A percentile compares a stretch with the other conserved stretches of the same genome.
Evolutionary conservation across 2,329 filamentous ascomycete species (phyloP).

Genomic region (Pezicula radicicola): DNA sequence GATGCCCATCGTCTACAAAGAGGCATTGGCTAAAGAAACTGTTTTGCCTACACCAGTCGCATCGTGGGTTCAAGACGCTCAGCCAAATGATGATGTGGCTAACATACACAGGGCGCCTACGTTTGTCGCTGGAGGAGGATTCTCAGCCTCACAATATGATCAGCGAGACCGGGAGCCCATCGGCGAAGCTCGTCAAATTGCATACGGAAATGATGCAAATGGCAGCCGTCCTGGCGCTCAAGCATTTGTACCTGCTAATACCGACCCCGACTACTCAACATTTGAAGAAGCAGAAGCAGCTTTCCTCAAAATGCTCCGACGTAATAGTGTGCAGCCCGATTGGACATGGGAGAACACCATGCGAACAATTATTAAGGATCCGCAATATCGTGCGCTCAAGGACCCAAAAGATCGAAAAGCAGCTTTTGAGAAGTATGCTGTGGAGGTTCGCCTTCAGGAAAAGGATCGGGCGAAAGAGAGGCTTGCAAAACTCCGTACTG

Average conservation of each 20-base stretch:
- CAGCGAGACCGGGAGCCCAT: constrained; percentile 35
- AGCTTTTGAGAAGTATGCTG: constrained; percentile 92
- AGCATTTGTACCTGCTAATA: constrained; percentile 58
- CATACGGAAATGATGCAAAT: constrained; percentile 51
- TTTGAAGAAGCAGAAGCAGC: constrained; percentile 89
- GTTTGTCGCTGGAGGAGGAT: constrained; percentile 40
- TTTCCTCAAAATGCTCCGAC: constrained; percentile 85
- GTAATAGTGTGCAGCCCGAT: constrained; percentile 81
- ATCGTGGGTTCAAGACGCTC: constrained; percentile 35
- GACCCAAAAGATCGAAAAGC: constrained; percentile 87
- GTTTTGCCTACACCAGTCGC: constrained; percentile 37
- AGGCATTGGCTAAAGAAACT: constrained; percentile 61
- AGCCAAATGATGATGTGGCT: constrained; percentile 3
- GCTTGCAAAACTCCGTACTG: constrained; percentile 83
- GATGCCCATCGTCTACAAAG: constrained; percentile 81
- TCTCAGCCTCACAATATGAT: constrained; percentile 27
- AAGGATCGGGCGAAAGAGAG: constrained; percentile 93
- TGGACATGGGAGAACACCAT: constrained; percentile 93
- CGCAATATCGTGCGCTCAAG: constrained; percentile 89
- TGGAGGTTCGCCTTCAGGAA: constrained; percentile 86
- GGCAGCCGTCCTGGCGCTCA: constrained; percentile 40
- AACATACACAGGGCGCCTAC: constrained; percentile 27
- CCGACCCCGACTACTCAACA: constrained; percentile 75
- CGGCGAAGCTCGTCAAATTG: constrained; percentile 56
- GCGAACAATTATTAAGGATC: constrained; percentile 80